Evolutionary conservation across 1,139 yeast species (phyloP).

Genomic region (Pichia terricola): DNA sequence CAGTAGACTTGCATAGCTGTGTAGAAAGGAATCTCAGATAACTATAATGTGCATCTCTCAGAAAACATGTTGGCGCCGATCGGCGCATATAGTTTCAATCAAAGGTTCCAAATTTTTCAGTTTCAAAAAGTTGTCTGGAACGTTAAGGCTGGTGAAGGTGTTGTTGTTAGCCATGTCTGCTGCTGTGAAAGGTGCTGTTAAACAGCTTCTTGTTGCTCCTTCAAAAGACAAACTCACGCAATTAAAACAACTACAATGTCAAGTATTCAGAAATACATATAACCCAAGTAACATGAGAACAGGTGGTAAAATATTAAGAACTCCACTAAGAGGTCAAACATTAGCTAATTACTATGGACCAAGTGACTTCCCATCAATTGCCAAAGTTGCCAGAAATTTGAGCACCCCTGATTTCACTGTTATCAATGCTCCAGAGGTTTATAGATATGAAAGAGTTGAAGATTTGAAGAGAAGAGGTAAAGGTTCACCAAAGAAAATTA

Average conservation of each 20-base stretch:
- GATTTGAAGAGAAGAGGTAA: slow-evolving; percentile 80
- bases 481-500: slow-evolving; percentile 83
- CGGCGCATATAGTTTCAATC: background rate
- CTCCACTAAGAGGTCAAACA: slow-evolving; percentile 68
- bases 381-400: slow-evolving; percentile 18
- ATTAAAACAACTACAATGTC: slow-evolving; percentile 47
- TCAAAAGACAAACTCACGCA: slow-evolving; percentile 35
- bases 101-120: too few species aligned
- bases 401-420: slow-evolving; percentile 29
- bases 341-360: slow-evolving; percentile 69
- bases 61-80: background rate
- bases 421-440: slow-evolving; percentile 65
- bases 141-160: too few species aligned
- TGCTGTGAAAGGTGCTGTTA: slow-evolving; percentile 4
- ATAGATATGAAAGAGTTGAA: slow-evolving; percentile 54
- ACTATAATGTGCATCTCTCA: background rate
- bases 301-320: slow-evolving; percentile 66
- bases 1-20: background rate
- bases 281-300: slow-evolving; percentile 67
- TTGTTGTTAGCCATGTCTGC: slow-evolving; percentile 4
- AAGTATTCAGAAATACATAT: slow-evolving; percentile 51
- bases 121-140: too few species aligned
- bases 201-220: slow-evolving; percentile 6
- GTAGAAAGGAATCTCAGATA: background rate
- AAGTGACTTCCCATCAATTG: slow-evolving; percentile 55